Evolutionary conservation across 768 basidiomycete genomes (phyloP), one percentile per base, ranked within the genome.

Genomic region (Lentinula guzmanii): DNA sequence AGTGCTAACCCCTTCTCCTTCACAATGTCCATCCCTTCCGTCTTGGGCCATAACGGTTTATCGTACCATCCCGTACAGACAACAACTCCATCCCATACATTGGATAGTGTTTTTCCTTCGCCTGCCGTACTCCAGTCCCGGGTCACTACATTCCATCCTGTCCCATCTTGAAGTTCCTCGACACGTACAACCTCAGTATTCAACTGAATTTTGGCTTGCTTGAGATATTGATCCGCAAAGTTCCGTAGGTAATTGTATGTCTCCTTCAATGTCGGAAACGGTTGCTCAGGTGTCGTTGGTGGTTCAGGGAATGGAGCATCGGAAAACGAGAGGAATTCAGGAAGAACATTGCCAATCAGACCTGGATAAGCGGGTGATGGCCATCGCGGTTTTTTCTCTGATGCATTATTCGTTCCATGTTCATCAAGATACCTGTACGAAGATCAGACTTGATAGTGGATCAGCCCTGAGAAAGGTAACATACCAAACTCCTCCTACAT

Each of bases 401-500:
- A 11, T 5, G 57, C 34, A 24, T 42, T 33, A 11, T 24, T 28
- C 9, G 16, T 34, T 10, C n/a, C 50, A 5, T 64, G 66, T 34
- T 70, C 67, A 45, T 76, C 74, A 15, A 75, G 63, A 62, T 75
- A 69, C 76, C 77, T 77, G 43, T 2, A 48, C 8, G 16, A 9
- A 58, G 31, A 45, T 52, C 34, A 52, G 48, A 42, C 7, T 50
- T n/a, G 24, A 58, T 21, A 41, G 21, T 15, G 35, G 4, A 11
- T n/a, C 16, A 54, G 31, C 13, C 33, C 39, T 39, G 52, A 43
- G 18, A 45, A 24, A 10, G 3, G 4, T 13, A 10, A 9, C 65
- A 72, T 39, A 82, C 82, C 82, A 83, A 2, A 81, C 75, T 34
- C 82, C 81, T 2, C 82, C 81, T n/a, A 82, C 71, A 56, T 82